Conservation (phyloP, 2,329 filamentous ascomycete species). For the Cladosporium austrohemisphaericum region DNA sequence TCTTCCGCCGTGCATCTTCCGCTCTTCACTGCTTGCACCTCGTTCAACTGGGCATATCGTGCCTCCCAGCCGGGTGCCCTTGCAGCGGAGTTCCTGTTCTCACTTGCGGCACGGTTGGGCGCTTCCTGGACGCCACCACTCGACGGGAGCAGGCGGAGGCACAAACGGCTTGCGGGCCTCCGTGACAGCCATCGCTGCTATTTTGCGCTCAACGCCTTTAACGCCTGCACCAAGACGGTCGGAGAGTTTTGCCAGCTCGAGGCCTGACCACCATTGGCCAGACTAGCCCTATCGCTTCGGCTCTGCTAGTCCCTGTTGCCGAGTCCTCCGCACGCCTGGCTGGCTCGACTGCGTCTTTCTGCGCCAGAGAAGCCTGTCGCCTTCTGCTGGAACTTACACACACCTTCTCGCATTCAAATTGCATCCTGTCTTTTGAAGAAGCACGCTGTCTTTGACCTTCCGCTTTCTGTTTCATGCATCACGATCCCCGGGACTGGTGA, state of each 20-base stretch:
- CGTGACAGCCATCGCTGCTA: neutral
- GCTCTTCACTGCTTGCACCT: too few species aligned
- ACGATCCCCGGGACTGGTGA: neutral
- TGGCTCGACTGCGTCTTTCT: too few species aligned
- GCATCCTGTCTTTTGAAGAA: neutral
- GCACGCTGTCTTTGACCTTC: neutral
- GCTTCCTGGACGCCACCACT: constrained; percentile 3
- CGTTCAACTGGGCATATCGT: too few species aligned
- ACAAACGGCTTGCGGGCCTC: constrained; percentile 2
- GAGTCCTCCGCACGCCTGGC: constrained; percentile 9
- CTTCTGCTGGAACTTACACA: neutral
- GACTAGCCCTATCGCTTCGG: constrained; percentile 11
- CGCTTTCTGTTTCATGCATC: neutral
- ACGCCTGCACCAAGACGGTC: neutral
- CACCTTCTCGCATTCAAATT: neutral
- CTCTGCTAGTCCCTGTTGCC: constrained; percentile 7
- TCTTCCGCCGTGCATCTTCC: too few species aligned
- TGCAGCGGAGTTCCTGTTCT: neutral
- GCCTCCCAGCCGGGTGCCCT: neutral
- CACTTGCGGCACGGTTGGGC: constrained; percentile 5
- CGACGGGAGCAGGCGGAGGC: neutral
- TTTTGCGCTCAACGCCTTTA: constrained; percentile 4
- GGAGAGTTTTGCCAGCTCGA: neutral
- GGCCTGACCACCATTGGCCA: constrained; percentile 1
- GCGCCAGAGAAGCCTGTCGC: neutral